Base-by-base conservation (phyloP, 2,329 filamentous ascomycete genomes). In the Colletotrichum sp. region DNA sequence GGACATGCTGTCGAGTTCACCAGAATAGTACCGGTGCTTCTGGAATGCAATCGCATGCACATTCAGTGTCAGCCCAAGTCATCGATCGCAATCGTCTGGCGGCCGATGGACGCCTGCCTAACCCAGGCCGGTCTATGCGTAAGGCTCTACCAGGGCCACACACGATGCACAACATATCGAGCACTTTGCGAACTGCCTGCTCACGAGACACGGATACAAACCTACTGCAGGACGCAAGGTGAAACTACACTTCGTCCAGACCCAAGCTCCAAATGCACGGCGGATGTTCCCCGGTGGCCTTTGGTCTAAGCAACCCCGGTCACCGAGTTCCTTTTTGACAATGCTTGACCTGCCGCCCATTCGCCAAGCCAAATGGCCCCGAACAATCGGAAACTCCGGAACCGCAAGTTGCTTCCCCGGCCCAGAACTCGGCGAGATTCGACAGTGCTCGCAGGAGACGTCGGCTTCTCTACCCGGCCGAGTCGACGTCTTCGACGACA, bases 301-400 rank as follows among this genome's bases (percentile, higher is more conserved):
- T 28, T 64, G n/a, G 70, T 69, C 70, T 64, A 65, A 74, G 44
- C 57, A 66, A 74, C 28, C 74, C 70, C 36, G 44, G 74, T 66
- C 70, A 74, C 70, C 44, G 57, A 60, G 44, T 59, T 69, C 60
- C 28, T 64, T 73, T 69, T 69, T 64, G 66, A 69, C 21, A 39
- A 55, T 32, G 66, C 57, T 70, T 70, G 52, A 62, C n/a, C 52
- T 70, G 55, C 32, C 34, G 44, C 69, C 32, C 36, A 52, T 52
- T 52, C 26, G 73, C 73, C 73, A 64, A 76, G 74, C 34, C 59
- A 28, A 49, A 73, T 69, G 70, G 70, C 65, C 74, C 44, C 74
- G 74, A 76, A 69, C 74, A 55, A 26, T 73, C 74, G 64, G 74
- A 69, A 73, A 28, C 59, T 63, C 74, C 74, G 74, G 74, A 49